Base-by-base conservation (phyloP, 2,329 filamentous ascomycete genomes). In the Penicillium crustosum region DNA sequence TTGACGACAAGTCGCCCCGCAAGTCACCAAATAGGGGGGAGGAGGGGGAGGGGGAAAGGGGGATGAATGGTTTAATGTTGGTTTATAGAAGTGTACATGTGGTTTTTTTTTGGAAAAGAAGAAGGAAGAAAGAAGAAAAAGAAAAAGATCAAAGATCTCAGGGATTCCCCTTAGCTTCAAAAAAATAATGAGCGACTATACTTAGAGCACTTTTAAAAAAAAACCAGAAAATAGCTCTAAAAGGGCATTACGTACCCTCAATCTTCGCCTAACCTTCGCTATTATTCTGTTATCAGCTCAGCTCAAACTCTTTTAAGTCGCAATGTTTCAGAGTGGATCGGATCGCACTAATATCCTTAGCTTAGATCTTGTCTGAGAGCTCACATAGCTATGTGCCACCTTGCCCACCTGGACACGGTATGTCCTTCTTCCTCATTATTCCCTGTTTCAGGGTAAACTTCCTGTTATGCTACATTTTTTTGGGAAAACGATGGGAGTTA, bases 321-420 rank as follows among this genome's bases (percentile, higher is more conserved):
- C 49, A 63, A 59, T 65, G 64, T 66, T 62, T 66, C 63, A 65
- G 53, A 57, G 62, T 66, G 62, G 64, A 65, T 60, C 57, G 51
- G 61, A 63, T 61, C 60, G 58, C 55, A 54, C 62, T 61, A 66
- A 62, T 35, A 38, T 59, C 56, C 54, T 61, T 62, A 61, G 52
- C 47, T 52, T 42, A 47, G 60, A 62, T 59, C 62, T 63, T 59
- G 33, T 27, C 12, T 60, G 52, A 27, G 47, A 38, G 23, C 7
- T 49, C 35, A 29, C 48, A 49, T 39, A 49, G 6, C 17, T n/a
- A 27, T 39, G 12, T 10, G 23, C 23, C 23, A 23, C 23, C 23
- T 23, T 2, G 23, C 2, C 23, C 23, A 23, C 27, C 27, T 10
- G 27, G 10, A 12, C 4, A 8, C 13, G 29, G 45, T 6, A 35